Evolutionary conservation across 169 alveolate species (phyloP).

Genomic region (Eimeria sp.): DNA sequence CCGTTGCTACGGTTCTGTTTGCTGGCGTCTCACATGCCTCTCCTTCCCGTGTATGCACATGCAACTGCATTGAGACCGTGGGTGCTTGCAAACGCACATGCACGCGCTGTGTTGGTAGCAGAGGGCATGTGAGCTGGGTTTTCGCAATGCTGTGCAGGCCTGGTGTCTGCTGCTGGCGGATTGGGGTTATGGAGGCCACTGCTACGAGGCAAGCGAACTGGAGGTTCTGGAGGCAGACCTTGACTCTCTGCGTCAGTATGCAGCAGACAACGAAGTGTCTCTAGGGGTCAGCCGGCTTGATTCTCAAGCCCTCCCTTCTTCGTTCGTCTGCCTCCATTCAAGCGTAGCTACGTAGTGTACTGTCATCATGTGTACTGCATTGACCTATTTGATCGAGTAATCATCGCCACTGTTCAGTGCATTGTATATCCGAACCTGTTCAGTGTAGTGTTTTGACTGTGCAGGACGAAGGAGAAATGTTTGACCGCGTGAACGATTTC

Average conservation of each 20-base stretch:
- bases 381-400: too few relatives aligned
- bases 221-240: slow-evolving; percentile 63
- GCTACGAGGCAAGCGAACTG: slow-evolving; percentile 1
- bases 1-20: neutral
- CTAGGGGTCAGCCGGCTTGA: neutral
- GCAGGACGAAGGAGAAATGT: slow-evolving; percentile 12
- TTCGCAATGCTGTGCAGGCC: slow-evolving; percentile 30
- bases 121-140: neutral
- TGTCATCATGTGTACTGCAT: too few relatives aligned
- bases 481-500: slow-evolving; percentile 63
- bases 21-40: neutral
- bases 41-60: neutral
- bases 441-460: neutral
- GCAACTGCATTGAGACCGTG: too few relatives aligned
- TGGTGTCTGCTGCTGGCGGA: slow-evolving; percentile 75
- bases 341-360: too few relatives aligned
- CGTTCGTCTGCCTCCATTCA: neutral
- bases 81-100: neutral
- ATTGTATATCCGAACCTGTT: neutral
- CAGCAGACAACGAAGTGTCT: slow-evolving; percentile 27
- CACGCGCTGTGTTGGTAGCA: neutral
- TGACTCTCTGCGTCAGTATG: slow-evolving; percentile 62
- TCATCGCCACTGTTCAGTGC: too few relatives aligned
- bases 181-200: slow-evolving; percentile 73
- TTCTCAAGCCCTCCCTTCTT: neutral